Base-by-base conservation (phyloP, 371 early-diverging fungal species). In the Zopfochytrium polystomum region DNA sequence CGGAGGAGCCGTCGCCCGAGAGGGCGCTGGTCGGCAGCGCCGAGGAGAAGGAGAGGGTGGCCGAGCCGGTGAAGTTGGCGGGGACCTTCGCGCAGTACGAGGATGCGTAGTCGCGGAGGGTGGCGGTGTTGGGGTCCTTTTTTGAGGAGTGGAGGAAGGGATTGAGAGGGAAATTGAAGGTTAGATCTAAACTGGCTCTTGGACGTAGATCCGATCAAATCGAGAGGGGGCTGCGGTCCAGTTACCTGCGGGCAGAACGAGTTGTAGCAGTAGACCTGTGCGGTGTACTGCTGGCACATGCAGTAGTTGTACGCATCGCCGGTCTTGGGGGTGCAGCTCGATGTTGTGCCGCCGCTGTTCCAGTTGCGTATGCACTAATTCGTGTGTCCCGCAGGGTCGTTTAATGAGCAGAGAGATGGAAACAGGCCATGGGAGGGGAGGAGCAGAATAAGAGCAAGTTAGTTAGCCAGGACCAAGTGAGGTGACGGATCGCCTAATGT, bases 191-290 rank as follows among this genome's bases (percentile, higher is more conserved):
- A n/a, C n/a, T n/a, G n/a, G n/a, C n/a, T n/a, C n/a, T n/a, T n/a
- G n/a, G n/a, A n/a, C n/a, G n/a, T n/a, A n/a, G n/a, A n/a, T n/a
- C n/a, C n/a, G n/a, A n/a, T n/a, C n/a, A n/a, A n/a, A n/a, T n/a
- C n/a, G n/a, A n/a, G n/a, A n/a, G n/a, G n/a, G n/a, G n/a, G n/a
- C n/a, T n/a, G 38, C 38, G n/a, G 42, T 38, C 38, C 38, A 18
- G 11, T 38, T 38, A 38, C 38, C 38, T 38, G 42, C 13, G 57
- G 57, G 46, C 57, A 56, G 47, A 56, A 56, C 22, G 20, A 29
- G 32, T 46, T 56, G 46, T 29, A 56, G 47, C 57, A 56, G 46
- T 56, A 56, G 18, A 34, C 44, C 26, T 43, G 13, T 11, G 27
- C 30, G 18, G 34, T 25, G 33, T 45, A 46, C 18, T 56, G 46